Conservation (phyloP, 139 green algal genomes). For the Limnomonas spitsbergensis region DNA sequence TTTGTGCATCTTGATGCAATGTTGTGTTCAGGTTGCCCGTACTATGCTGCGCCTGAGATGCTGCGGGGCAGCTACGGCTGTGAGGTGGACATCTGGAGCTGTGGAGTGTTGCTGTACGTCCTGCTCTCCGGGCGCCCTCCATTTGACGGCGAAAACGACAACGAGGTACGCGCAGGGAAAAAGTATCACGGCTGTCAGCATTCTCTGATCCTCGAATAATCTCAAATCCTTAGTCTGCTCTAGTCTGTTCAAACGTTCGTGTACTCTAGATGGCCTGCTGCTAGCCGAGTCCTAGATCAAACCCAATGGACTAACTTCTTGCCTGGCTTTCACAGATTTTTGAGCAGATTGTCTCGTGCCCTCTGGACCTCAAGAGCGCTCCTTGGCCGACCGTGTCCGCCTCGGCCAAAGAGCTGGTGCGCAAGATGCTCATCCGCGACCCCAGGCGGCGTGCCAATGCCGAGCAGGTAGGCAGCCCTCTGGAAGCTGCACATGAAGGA, state of each 20-base stretch:
- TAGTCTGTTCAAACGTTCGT: not conserved
- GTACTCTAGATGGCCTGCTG: not conserved
- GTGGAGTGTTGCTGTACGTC: constrained; percentile 94
- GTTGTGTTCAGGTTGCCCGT: not conserved
- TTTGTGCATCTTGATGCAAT: not conserved
- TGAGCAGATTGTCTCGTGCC: constrained; percentile 22
- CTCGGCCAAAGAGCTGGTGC: constrained; percentile 76
- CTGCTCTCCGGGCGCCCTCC: constrained; percentile 80
- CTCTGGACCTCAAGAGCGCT: constrained; percentile 66
- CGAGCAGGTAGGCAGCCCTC: not conserved
- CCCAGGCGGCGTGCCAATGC: constrained; percentile 58
- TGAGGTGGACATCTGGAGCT: constrained; percentile 80
- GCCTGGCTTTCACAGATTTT: constrained; percentile 24
- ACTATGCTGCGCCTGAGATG: constrained; percentile 51
- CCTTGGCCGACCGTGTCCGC: constrained; percentile 67
- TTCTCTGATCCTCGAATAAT: not conserved
- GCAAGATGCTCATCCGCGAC: constrained; percentile 77
- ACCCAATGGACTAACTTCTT: not conserved
- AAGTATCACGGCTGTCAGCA: not conserved
- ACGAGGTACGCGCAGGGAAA: constrained; percentile 18
- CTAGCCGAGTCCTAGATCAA: not conserved
- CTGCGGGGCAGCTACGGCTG: constrained; percentile 55
- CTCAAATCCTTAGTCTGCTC: not conserved
- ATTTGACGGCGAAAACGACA: constrained; percentile 51
- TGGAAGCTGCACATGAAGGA: too few relatives aligned